A percentile compares a stretch with the other conserved stretches of the same genome.
Evolutionary conservation across 2,329 filamentous ascomycete genomes (phyloP).

Genomic region (Diaporthe destruens): DNA sequence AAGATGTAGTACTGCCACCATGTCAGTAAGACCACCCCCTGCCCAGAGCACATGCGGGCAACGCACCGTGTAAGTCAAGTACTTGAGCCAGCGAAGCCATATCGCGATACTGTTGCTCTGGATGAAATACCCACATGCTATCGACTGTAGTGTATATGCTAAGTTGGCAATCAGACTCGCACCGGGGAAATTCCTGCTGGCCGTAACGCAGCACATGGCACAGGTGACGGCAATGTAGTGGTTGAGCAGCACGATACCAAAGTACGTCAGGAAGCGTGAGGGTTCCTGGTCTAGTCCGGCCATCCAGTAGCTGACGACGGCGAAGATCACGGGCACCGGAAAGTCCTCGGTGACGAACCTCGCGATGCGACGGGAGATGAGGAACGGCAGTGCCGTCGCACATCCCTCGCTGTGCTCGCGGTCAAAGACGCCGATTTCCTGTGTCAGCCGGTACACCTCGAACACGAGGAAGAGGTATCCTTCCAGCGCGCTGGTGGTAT

Average conservation of each 20-base stretch:
- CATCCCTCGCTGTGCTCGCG: constrained; percentile 81
- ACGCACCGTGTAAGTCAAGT: constrained; percentile 68
- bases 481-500: constrained; percentile 78
- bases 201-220: constrained; percentile 75
- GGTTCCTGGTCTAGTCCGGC: constrained; percentile 76
- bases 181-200: constrained; percentile 75
- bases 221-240: constrained; percentile 82
- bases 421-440: constrained; percentile 82
- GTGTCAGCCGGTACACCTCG: constrained; percentile 80
- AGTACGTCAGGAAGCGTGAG: constrained; percentile 78
- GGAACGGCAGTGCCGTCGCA: constrained; percentile 76
- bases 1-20: constrained; percentile 74
- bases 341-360: constrained; percentile 78
- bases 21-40: constrained; percentile 41
- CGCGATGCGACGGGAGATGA: constrained; percentile 77
- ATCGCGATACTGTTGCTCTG: constrained; percentile 79
- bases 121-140: constrained; percentile 83
- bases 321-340: constrained; percentile 78
- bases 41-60: too few relatives aligned
- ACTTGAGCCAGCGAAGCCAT: constrained; percentile 84
- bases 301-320: constrained; percentile 83
- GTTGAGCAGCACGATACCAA: constrained; percentile 74
- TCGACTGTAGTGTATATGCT: constrained; percentile 78
- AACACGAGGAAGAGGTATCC: constrained; percentile 83
- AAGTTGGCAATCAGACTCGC: constrained; percentile 81